Conservation (phyloP, 768 basidiomycete species). For the Lyophyllum decastes region DNA sequence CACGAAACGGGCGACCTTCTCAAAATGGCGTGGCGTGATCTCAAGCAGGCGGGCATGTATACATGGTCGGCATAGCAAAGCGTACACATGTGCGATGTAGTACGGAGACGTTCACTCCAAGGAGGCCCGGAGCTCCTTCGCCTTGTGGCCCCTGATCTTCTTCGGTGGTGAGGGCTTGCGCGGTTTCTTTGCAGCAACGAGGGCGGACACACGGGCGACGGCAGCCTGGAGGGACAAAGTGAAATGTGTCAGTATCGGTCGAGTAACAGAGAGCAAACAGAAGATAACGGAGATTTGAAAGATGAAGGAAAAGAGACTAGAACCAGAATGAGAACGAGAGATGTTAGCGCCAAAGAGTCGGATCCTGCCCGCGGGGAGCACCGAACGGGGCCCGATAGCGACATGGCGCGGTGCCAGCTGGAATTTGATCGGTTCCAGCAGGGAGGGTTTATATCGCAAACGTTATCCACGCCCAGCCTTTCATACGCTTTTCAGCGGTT, state of each 20-base stretch:
- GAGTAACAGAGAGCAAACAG: not conserved
- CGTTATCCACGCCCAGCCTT: slow-evolving; percentile 89
- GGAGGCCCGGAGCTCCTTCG: slow-evolving; percentile 25
- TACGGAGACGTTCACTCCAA: slow-evolving; percentile 21
- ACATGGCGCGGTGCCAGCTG: slow-evolving; percentile 60
- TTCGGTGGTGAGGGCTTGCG: slow-evolving; percentile 66
- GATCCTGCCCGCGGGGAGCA: slow-evolving; percentile 52
- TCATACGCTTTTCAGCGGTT: slow-evolving; percentile 63
- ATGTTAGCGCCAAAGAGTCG: slow-evolving; percentile 79
- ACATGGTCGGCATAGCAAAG: slow-evolving; percentile 20
- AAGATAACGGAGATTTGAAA: slow-evolving; percentile 16
- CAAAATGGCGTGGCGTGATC: slow-evolving; percentile 24
- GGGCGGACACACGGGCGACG: slow-evolving; percentile 75
- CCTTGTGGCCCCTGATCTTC: slow-evolving; percentile 77
- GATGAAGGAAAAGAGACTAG: slow-evolving; percentile 14
- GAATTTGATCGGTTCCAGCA: slow-evolving; percentile 63
- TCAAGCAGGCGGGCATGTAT: slow-evolving; percentile 23
- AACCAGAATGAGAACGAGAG: slow-evolving; percentile 13
- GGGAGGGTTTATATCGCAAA: slow-evolving; percentile 73
- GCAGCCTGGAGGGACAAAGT: slow-evolving; percentile 49
- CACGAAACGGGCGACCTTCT: not conserved
- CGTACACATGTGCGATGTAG: slow-evolving; percentile 18
- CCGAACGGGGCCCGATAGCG: slow-evolving; percentile 79
- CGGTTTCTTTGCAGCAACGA: slow-evolving; percentile 69
- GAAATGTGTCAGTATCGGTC: slow-evolving; percentile 29